Evolutionary conservation across 2,329 filamentous ascomycete species (phyloP).

Genomic region (Apiospora koreana): DNA sequence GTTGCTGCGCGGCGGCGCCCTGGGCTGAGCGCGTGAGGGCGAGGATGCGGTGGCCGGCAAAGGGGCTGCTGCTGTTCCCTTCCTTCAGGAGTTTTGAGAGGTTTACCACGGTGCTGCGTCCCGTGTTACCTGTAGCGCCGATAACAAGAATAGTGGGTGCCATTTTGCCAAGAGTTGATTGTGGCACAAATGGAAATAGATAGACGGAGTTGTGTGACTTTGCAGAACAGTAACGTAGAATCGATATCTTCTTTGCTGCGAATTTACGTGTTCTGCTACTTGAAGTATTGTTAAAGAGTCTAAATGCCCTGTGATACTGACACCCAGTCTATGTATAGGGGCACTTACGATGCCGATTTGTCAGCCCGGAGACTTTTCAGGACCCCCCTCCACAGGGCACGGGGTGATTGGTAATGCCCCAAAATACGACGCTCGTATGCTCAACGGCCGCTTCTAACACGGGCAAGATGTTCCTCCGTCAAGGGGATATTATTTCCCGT

Average conservation of each 20-base stretch:
- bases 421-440: neutral
- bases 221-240: neutral
- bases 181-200: too few relatives aligned
- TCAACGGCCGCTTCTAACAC: neutral
- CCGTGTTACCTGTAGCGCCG: conserved; percentile 37
- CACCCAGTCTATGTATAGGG: too few relatives aligned
- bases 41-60: conserved; percentile 15
- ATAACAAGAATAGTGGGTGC: conserved; percentile 35
- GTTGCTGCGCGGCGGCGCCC: conserved; percentile 25
- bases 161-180: conserved; percentile 23
- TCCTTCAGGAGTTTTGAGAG: neutral
- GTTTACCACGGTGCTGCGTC: neutral
- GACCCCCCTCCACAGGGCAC: neutral
- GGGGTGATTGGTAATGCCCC: neutral
- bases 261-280: neutral
- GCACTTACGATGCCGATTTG: neutral
- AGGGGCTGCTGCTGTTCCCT: neutral
- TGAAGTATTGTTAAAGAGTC: too few relatives aligned
- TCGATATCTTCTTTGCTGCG: neutral
- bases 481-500: too few relatives aligned
- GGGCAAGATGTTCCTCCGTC: too few relatives aligned
- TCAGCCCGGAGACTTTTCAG: neutral
- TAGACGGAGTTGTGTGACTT: neutral
- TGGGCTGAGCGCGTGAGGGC: conserved; percentile 28
- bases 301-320: too few relatives aligned